Conservation (phyloP, 73 alveolate genomes). For the Paramecium octaurelia region DNA sequence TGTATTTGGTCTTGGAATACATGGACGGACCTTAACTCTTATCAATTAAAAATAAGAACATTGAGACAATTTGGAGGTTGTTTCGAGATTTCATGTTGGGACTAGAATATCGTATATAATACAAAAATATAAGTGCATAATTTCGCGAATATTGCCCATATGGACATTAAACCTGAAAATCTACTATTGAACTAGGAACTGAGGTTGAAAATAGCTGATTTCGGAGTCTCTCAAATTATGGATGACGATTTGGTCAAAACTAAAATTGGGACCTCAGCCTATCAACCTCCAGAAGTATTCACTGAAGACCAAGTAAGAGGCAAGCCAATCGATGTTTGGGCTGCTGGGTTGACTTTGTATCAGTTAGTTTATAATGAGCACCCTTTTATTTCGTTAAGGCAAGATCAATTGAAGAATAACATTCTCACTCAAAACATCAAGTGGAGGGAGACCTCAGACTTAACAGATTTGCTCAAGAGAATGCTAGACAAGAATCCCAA, state of each 20-base stretch:
- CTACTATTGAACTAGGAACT: slow-evolving; percentile 20
- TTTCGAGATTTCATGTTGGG: slow-evolving; percentile 53
- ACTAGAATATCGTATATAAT: slow-evolving; percentile 42
- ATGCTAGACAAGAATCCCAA: slow-evolving; percentile 56
- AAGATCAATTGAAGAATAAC: background rate
- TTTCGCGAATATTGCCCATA: slow-evolving; percentile 60
- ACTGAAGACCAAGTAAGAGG: slow-evolving; percentile 33
- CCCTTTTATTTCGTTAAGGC: slow-evolving; percentile 49
- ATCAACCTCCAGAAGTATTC: slow-evolving; percentile 63
- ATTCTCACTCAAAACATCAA: background rate
- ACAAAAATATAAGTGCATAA: slow-evolving; percentile 37
- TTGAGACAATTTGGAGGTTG: background rate
- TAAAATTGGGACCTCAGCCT: slow-evolving; percentile 68
- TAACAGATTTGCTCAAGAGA: background rate
- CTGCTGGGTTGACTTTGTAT: slow-evolving; percentile 65
- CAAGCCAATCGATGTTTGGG: slow-evolving; percentile 66
- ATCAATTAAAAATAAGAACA: slow-evolving; percentile 52
- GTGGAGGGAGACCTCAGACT: background rate
- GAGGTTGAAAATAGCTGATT: slow-evolving; percentile 61
- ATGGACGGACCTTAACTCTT: slow-evolving; percentile 62
- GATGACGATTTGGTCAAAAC: slow-evolving; percentile 50
- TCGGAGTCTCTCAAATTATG: slow-evolving; percentile 55
- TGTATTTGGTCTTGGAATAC: slow-evolving; percentile 76
- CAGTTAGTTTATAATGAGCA: slow-evolving; percentile 22
- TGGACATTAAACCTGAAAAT: slow-evolving; percentile 68